Conservation (phyloP, 2,329 filamentous ascomycete species). For the Diaporthe humulicola region DNA sequence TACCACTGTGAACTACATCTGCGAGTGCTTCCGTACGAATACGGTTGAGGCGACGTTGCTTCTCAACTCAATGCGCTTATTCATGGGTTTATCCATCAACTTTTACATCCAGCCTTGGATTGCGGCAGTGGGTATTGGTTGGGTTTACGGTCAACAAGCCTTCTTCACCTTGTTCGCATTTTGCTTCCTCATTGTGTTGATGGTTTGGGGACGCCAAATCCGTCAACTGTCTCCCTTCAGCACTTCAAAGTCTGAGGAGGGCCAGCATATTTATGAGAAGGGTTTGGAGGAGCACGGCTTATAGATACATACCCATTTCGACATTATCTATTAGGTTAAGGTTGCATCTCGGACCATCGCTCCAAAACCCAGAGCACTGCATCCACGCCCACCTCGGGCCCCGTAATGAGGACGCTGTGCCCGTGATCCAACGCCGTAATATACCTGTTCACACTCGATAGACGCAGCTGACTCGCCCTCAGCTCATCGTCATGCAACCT, state of each 20-base stretch:
- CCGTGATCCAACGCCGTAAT: conserved; percentile 19
- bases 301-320: not conserved
- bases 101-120: conserved; percentile 57
- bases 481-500: conserved; percentile 16
- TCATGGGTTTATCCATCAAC: conserved; percentile 52
- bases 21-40: conserved; percentile 51
- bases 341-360: not conserved
- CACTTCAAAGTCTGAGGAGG: conserved; percentile 40
- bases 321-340: not conserved
- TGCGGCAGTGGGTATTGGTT: conserved; percentile 50
- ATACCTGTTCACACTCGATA: conserved; percentile 22
- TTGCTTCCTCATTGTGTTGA: conserved; percentile 45
- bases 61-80: conserved; percentile 51
- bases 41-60: conserved; percentile 52
- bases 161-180: conserved; percentile 51
- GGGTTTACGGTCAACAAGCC: conserved; percentile 57
- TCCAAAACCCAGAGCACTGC: conserved; percentile 13
- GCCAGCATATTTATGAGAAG: conserved; percentile 26
- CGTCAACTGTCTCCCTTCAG: conserved; percentile 38
- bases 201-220: conserved; percentile 46
- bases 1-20: conserved; percentile 49
- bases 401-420: conserved; percentile 3
- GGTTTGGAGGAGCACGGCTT: conserved; percentile 3
- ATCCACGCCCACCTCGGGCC: conserved; percentile 1
- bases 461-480: conserved; percentile 9